These are phyloP conservation scores for Corylus americana DNA, from an alignment of 306 rosid species.

Conservation along the genomic window DNA sequence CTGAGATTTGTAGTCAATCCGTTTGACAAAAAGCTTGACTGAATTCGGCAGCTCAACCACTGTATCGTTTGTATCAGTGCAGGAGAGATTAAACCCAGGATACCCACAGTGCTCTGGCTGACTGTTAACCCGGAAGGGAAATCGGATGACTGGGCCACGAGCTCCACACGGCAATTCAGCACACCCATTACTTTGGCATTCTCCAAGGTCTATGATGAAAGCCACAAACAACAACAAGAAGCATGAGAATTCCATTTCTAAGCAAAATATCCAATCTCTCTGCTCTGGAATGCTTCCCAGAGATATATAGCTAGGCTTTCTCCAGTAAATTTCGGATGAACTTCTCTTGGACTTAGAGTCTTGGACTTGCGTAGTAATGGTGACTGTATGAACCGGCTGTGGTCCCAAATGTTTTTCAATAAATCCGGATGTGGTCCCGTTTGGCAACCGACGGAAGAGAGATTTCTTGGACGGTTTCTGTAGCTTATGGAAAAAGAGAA, in stretches of 20 bases:
- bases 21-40: neutral
- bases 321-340: too few species aligned
- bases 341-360: too few species aligned
- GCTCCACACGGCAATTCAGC: constrained; percentile 20
- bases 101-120: constrained; percentile 24
- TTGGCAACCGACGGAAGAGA: too few species aligned
- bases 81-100: constrained; percentile 12
- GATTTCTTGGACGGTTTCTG: too few species aligned
- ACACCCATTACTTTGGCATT: constrained; percentile 10
- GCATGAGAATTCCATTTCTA: neutral
- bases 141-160: constrained; percentile 15
- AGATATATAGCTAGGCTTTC: too few species aligned
- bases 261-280: constrained; percentile 4
- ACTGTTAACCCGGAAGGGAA: constrained; percentile 22
- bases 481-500: too few species aligned
- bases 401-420: too few species aligned
- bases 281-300: neutral
- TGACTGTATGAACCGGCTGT: too few species aligned
- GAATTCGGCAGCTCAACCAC: neutral
- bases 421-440: too few species aligned
- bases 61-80: neutral
- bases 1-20: neutral
- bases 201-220: constrained; percentile 3
- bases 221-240: neutral
- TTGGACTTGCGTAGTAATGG: too few species aligned